These are phyloP conservation scores for Kandelia obovata DNA, from an alignment of 345 rosid species.

Conservation along the genomic window DNA sequence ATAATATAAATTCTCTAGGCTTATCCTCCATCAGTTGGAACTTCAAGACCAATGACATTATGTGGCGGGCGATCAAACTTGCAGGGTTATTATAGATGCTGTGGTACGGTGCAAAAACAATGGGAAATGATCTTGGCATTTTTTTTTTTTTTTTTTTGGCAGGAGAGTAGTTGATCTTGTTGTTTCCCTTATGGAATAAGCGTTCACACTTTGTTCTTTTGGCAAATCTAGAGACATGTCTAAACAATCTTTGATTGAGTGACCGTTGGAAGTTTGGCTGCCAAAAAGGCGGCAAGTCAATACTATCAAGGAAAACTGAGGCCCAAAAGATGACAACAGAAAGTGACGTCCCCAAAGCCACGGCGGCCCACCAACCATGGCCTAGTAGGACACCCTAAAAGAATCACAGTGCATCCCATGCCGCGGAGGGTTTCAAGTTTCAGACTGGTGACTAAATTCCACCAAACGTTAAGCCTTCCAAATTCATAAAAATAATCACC, in stretches of 20 bases:
- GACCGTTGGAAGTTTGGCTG: conserved; percentile 37
- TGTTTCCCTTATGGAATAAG: conserved; percentile 15
- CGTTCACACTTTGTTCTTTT: conserved; percentile 12
- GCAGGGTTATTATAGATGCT: conserved; percentile 3
- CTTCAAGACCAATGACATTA: background rate
- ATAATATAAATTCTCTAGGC: no score
- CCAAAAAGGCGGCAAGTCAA: conserved; percentile 21
- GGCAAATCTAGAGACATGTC: conserved; percentile 1
- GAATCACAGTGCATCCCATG: background rate
- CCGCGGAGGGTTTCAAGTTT: no score
- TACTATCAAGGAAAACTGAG: background rate
- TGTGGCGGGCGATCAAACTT: no score
- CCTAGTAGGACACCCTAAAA: conserved; percentile 1
- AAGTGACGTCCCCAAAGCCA: background rate
- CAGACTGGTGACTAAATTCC: no score
- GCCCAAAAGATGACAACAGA: conserved; percentile 11
- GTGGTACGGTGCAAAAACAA: background rate
- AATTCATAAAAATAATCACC: no score
- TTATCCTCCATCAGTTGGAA: background rate
- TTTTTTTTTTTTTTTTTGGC: conserved; percentile 14
- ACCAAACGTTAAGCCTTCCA: no score
- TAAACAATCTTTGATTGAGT: conserved; percentile 3
- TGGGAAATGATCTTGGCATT: conserved; percentile 14
- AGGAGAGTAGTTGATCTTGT: conserved; percentile 26
- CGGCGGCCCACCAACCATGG: conserved; percentile 25